Evolutionary conservation across 257 asterid species (phyloP).

Genomic region (Solanum sitiens): DNA sequence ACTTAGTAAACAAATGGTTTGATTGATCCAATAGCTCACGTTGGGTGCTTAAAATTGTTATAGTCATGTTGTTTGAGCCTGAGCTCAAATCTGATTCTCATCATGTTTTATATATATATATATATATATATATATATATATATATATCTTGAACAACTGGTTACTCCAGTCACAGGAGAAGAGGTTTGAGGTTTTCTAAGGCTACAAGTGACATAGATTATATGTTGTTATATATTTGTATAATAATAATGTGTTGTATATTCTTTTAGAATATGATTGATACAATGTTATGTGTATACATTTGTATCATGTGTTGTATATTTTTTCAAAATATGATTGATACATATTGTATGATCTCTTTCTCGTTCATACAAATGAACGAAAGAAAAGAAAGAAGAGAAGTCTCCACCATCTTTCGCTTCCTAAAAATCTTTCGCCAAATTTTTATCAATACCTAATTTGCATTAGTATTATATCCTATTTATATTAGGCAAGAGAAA

Average conservation of each 20-base stretch:
- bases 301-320: background rate
- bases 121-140: too few relatives aligned
- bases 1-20: too few relatives aligned
- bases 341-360: background rate
- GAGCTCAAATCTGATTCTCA: too few relatives aligned
- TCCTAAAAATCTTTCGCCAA: background rate
- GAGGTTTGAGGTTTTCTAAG: too few relatives aligned
- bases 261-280: background rate
- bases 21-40: too few relatives aligned
- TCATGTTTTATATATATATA: too few relatives aligned
- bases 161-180: too few relatives aligned
- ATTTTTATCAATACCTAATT: background rate
- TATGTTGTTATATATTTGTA: too few relatives aligned
- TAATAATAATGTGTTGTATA: background rate
- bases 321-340: background rate
- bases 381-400: background rate
- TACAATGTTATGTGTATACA: background rate
- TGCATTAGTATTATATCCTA: background rate
- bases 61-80: too few relatives aligned
- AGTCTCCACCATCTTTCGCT: background rate
- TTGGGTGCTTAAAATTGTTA: too few relatives aligned
- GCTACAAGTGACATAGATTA: too few relatives aligned
- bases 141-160: too few relatives aligned
- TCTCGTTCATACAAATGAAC: background rate
- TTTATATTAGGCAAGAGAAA: background rate